Conservation (phyloP, 306 rosid species). For the Pyrus bretschneideri region DNA sequence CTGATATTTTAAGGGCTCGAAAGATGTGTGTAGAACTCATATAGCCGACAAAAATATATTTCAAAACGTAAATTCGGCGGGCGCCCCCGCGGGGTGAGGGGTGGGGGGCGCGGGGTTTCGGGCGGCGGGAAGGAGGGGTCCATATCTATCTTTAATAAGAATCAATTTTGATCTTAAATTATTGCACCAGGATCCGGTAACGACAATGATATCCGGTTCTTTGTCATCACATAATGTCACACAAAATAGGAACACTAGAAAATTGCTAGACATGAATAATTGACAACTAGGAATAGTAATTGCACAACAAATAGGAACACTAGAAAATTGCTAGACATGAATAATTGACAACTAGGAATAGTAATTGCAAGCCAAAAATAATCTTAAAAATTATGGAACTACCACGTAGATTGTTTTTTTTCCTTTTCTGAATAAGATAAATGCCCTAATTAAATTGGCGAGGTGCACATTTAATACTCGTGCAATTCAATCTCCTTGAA, state of each 20-base stretch:
- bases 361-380: neutral
- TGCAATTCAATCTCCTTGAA: too few species aligned
- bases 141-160: neutral
- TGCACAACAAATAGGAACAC: neutral
- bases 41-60: neutral
- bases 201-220: neutral
- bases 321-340: neutral
- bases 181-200: neutral
- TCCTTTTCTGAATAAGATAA: too few species aligned
- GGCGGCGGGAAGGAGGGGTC: neutral
- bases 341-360: neutral
- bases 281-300: too few species aligned
- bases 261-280: neutral
- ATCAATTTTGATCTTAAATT: neutral
- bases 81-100: too few species aligned
- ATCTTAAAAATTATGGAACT: too few species aligned
- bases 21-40: constrained; percentile 20
- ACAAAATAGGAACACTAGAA: neutral
- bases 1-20: neutral
- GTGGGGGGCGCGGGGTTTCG: neutral
- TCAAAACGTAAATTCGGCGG: neutral
- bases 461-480: too few species aligned
- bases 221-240: neutral
- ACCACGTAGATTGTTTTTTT: too few species aligned
- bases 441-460: too few species aligned